Percentiles rank a stretch among this genome's conserved stretches.
These are phyloP conservation scores for Excoecaria agallocha DNA, from an alignment of 345 rosid species.

Conservation along the genomic window DNA sequence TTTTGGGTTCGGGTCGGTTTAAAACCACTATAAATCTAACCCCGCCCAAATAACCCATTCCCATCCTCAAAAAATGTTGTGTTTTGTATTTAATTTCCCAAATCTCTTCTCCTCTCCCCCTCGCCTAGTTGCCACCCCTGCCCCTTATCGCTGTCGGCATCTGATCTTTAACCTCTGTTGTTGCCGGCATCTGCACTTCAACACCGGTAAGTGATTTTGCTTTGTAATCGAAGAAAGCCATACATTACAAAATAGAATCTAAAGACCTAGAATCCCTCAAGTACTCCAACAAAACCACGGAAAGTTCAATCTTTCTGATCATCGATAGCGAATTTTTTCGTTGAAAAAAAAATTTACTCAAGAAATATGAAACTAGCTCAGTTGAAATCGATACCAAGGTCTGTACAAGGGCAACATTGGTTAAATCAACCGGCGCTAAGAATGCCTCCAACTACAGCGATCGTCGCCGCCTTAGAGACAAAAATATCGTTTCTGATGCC, in stretches of 20 bases:
- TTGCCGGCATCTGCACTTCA: too few species aligned
- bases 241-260: slow-evolving; percentile 35
- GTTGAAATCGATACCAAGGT: slow-evolving; percentile 61
- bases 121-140: too few species aligned
- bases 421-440: slow-evolving; percentile 77
- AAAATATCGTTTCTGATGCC: slow-evolving; percentile 85
- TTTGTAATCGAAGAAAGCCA: too few species aligned
- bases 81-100: too few species aligned
- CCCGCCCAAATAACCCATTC: too few species aligned
- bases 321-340: slow-evolving; percentile 69
- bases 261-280: slow-evolving; percentile 45
- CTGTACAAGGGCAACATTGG: slow-evolving; percentile 59
- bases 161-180: too few species aligned
- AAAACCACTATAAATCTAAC: too few species aligned
- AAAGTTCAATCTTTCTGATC: slow-evolving; percentile 66
- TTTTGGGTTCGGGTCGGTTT: too few species aligned
- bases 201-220: too few species aligned
- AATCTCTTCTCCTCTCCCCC: too few species aligned
- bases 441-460: slow-evolving; percentile 78
- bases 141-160: too few species aligned
- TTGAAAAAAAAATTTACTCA: slow-evolving; percentile 53
- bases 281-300: slow-evolving; percentile 58
- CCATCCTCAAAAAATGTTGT: too few species aligned
- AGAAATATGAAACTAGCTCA: slow-evolving; percentile 53
- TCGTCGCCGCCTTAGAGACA: slow-evolving; percentile 72